Evolutionary conservation across 768 basidiomycete genomes (phyloP), one percentile per base, ranked within the genome.

Genomic region (Hemileccinum rubropunctum): DNA sequence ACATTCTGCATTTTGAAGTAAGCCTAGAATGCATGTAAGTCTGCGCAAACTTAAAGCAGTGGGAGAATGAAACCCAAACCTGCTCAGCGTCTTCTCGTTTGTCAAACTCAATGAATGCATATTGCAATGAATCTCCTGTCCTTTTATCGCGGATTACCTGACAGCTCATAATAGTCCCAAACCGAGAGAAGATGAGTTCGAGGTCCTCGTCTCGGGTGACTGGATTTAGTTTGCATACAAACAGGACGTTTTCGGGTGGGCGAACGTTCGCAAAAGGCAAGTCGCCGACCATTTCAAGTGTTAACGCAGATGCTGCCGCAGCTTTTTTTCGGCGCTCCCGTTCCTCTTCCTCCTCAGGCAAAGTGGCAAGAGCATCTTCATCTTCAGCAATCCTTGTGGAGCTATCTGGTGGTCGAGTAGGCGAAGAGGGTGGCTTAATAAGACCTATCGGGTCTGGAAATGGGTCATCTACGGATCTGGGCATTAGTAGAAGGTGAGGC

Each of bases 1-100:
- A 98, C 97, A 60, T 98, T 98, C 66, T 98, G 97, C 97, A 99
- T 99, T 69, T 98, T 99, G 74, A 98, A 95, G 69, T 98, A 99
- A 9, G 92, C 97, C 88, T 94, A 56, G 3, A 43, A 33, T 30
- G 20, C 39, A 37, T 34, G 49, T 60, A 27, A 60, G 48, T 13
- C 27, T 33, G 35, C 48, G 45, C 28, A 13, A 37, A 28, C 3
- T 37, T 12, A 13, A 42, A 27, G 20, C 7, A 35, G n/a, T n/a
- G 15, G 13, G 32, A n/a, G 30, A 44, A 32, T 47, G 21, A 45
- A 54, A 34, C 6, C 60, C 79, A 51, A 55, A 91, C 92, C 83
- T 93, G 88, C 69, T 99, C 95, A 8, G 95, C 94, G 33, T 94
- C 88, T 54, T 92, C 93, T 37, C 85, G 73, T 66, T 89, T 91